Evolutionary conservation across 208 protist genomes (phyloP).

Genomic region (Borovskyia barvae): DNA sequence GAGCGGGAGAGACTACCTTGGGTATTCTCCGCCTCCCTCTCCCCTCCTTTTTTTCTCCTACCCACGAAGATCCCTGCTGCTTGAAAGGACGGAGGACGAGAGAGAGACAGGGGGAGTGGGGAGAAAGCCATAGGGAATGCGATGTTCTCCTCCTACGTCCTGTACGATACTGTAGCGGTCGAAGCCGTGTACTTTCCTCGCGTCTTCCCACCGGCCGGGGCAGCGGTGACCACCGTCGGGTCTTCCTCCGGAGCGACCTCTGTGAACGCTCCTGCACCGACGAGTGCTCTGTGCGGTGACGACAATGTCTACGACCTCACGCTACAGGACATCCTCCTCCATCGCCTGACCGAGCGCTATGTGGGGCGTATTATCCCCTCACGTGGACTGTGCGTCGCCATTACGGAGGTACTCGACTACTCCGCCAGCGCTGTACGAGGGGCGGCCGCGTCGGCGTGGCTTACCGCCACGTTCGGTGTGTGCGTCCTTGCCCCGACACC

Average conservation of each 20-base stretch:
- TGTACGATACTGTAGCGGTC: conserved; percentile 76
- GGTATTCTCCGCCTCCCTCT: too few relatives aligned
- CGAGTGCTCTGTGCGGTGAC: neutral
- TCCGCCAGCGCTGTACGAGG: conserved; percentile 50
- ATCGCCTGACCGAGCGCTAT: conserved; percentile 82
- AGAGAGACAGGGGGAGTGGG: too few relatives aligned
- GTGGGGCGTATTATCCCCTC: conserved; percentile 67
- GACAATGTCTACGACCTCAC: conserved; percentile 28
- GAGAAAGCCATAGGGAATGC: too few relatives aligned
- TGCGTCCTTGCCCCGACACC: conserved; percentile 59
- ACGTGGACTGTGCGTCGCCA: conserved; percentile 67
- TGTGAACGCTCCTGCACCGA: too few relatives aligned
- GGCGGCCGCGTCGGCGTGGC: conserved; percentile 63
- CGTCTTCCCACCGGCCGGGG: neutral
- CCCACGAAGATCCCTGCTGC: too few relatives aligned
- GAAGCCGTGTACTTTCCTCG: conserved; percentile 80
- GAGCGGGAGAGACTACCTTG: too few relatives aligned
- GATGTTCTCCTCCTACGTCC: conserved; percentile 68
- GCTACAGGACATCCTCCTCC: conserved; percentile 54
- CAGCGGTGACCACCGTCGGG: too few relatives aligned
- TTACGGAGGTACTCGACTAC: conserved; percentile 56
- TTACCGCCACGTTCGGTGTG: conserved; percentile 60
- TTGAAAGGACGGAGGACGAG: too few relatives aligned
- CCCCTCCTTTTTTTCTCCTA: too few relatives aligned
- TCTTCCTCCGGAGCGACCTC: neutral